Base-by-base conservation (phyloP, 116 monocot genomes). In the Posidonia oceanica region DNA sequence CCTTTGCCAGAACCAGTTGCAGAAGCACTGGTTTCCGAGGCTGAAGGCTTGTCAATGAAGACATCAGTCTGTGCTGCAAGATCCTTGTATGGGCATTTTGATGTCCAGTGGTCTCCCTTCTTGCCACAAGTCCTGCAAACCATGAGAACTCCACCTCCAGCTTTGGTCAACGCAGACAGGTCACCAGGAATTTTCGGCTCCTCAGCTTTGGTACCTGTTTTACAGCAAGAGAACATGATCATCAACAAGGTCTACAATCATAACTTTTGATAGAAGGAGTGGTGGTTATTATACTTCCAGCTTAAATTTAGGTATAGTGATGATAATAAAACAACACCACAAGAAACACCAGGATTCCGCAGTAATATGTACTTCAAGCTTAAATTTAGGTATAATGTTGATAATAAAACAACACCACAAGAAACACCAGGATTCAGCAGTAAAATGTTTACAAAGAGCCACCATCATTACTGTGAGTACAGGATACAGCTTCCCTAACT, bases 91-190 rank as follows among this genome's bases (percentile, higher is more conserved):
- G 94, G 94, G 56, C 94, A 94, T 72, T 88, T 87, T 7, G 91
- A 88, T n/a, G 94, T 90, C 94, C 94, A 94, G 72, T 94, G 94
- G 37, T 94, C 91, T 8, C 94, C 94, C 81, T 90, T 90, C 77
- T 91, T 94, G 3, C 88, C 88, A 51, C 94, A 94, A 14, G 84
- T 90, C 59, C 94, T 72, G 84, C 94, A 94, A n/a, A 94, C 82
- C 91, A 94, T 94, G 53, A 94, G 94, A 36, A 90, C 85, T 39
- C 83, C 94, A 15, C 93, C 86, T 12, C 44, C 71, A 10, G 14
- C 23, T 39, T 72, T 61, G 29, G 61, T 38, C n/a, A 61, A 40
- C 2, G 61, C 76, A 23, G 86, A 63, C 14, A 78, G 71, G 54
- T 88, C 88, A 6, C 87, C 87, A 15, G 83, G 56, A 36, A 64